Evolutionary conservation across 2,329 filamentous ascomycete species (phyloP).

Genomic region (Claviceps digitariae): DNA sequence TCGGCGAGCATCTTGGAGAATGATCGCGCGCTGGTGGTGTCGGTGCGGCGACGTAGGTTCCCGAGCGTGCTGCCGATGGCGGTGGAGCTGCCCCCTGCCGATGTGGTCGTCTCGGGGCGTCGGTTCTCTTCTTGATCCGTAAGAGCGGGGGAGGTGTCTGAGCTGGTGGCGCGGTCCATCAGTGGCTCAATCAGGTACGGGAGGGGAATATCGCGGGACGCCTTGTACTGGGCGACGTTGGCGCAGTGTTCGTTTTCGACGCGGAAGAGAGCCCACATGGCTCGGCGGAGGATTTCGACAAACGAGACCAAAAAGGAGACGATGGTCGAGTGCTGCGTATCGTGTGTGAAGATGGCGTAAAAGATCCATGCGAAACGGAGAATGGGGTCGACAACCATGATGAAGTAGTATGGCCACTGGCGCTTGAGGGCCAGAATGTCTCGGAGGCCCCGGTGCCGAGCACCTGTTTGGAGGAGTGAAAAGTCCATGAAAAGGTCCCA

Average conservation of each 20-base stretch:
- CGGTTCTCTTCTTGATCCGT: slow-evolving; percentile 9
- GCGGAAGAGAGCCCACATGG: slow-evolving; percentile 83
- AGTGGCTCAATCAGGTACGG: slow-evolving; percentile 55
- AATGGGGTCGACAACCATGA: slow-evolving; percentile 72
- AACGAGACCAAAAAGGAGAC: slow-evolving; percentile 69
- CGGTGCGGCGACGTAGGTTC: slow-evolving; percentile 19
- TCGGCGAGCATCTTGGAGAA: slow-evolving; percentile 58
- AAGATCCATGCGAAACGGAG: slow-evolving; percentile 91
- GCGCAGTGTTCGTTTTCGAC: slow-evolving; percentile 97
- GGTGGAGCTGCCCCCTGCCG: slow-evolving; percentile 9
- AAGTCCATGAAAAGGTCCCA: slow-evolving; percentile 98
- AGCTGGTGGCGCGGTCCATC: slow-evolving; percentile 28
- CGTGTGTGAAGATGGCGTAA: slow-evolving; percentile 69
- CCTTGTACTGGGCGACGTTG: slow-evolving; percentile 82
- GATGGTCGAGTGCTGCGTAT: slow-evolving; percentile 70
- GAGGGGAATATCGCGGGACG: slow-evolving; percentile 72
- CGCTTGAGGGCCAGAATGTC: slow-evolving; percentile 68
- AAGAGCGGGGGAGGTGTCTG: slow-evolving; percentile 13
- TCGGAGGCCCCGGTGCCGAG: slow-evolving; percentile 55
- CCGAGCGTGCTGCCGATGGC: slow-evolving; percentile 11
- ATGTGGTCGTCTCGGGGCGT: slow-evolving; percentile 4
- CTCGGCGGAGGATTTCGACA: slow-evolving; percentile 69
- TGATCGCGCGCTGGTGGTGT: slow-evolving; percentile 19
- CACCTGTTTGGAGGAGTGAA: slow-evolving; percentile 68
- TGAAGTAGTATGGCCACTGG: slow-evolving; percentile 71